Conservation (phyloP, 306 rosid genomes). For the Rosa multiflora region DNA sequence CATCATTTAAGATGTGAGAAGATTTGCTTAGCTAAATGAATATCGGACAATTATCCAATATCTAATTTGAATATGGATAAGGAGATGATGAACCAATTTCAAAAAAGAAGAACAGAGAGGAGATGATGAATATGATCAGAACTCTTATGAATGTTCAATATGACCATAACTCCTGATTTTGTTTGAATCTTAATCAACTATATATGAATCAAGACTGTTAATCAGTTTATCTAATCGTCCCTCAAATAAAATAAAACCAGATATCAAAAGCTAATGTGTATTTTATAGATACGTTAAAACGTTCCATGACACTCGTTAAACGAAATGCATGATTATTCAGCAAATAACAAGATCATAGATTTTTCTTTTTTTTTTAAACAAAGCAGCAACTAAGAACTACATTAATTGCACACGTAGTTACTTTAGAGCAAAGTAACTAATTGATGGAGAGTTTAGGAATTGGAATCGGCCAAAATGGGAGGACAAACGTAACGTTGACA, state of each 20-base stretch:
- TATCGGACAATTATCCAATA: neutral
- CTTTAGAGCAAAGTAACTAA: neutral
- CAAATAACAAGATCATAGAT: no score
- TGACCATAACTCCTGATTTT: neutral
- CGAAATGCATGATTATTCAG: no score
- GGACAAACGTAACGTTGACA: neutral
- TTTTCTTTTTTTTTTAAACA: no score
- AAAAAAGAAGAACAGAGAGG: neutral
- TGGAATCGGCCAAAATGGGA: neutral
- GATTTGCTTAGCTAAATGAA: conserved; percentile 7
- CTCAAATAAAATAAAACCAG: neutral
- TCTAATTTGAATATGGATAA: neutral
- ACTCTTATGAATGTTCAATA: neutral
- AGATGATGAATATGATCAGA: neutral
- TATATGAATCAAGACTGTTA: neutral
- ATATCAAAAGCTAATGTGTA: no score
- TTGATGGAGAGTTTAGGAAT: neutral
- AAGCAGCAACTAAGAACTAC: no score
- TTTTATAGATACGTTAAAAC: no score
- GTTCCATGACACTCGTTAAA: no score
- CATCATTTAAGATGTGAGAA: neutral
- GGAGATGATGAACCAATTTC: neutral
- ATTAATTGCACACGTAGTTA: no score
- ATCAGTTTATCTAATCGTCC: neutral
- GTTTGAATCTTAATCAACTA: neutral